phyloP scores from a whole-genome alignment of 257 asterid genomes.

The Pogostemon cablin region DNA sequence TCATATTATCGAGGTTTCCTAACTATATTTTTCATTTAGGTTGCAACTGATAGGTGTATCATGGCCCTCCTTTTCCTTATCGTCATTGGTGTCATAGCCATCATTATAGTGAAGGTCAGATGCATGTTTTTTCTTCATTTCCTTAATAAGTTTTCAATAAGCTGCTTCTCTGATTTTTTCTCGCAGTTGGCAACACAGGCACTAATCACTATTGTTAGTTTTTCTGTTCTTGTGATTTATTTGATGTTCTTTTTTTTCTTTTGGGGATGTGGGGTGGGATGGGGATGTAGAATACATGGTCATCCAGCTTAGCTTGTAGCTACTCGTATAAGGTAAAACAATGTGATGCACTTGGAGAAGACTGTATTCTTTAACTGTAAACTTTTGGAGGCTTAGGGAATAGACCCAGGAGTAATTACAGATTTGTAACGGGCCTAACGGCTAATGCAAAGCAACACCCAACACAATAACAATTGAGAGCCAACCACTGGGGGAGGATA shows the following conservation, averaged over 20 bases:
- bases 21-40: slow-evolving; percentile 53
- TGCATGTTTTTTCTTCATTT: slow-evolving; percentile 29
- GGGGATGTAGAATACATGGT: neutral
- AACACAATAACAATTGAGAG: neutral
- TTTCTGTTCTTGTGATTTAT: neutral
- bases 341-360: too few relatives aligned
- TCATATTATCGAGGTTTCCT: slow-evolving; percentile 32
- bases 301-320: neutral
- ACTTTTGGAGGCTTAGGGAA: neutral
- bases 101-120: slow-evolving; percentile 90
- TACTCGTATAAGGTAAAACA: too few relatives aligned
- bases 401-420: neutral
- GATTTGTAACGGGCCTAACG: neutral
- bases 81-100: slow-evolving; percentile 85
- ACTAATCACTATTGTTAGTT: neutral
- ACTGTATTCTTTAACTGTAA: too few relatives aligned
- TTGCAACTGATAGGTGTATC: slow-evolving; percentile 97
- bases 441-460: neutral
- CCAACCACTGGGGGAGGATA: neutral
- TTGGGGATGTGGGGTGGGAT: neutral
- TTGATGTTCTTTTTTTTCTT: slow-evolving; percentile 7
- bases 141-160: slow-evolving; percentile 1
- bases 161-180: neutral
- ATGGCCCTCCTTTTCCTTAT: slow-evolving; percentile 91
- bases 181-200: slow-evolving; percentile 10